A percentile compares a stretch with the other conserved stretches of the same genome.
These are phyloP conservation scores for Solanum ossicruentum DNA, from an alignment of 257 asterid genomes.

Conservation along the genomic window DNA sequence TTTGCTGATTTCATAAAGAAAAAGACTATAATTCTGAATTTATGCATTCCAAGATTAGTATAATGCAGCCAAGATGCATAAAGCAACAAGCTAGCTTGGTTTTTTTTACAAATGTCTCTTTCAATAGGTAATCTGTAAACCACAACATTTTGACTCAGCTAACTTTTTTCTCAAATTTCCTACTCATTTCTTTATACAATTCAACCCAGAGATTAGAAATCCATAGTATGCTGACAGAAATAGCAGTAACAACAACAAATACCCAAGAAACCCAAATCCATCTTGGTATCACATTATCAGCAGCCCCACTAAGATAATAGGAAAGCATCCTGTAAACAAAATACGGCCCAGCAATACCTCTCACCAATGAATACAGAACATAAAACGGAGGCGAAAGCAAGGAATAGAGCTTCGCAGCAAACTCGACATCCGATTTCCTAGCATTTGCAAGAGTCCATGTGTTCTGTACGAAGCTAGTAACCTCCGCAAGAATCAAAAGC, in stretches of 20 bases:
- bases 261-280: constrained; percentile 93
- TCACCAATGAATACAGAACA: constrained; percentile 55
- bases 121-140: background rate
- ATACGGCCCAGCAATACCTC: constrained; percentile 68
- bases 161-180: constrained; percentile 26
- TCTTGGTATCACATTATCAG: constrained; percentile 54
- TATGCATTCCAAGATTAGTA: background rate
- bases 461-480: constrained; percentile 84
- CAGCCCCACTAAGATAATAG: constrained; percentile 53
- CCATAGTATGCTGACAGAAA: constrained; percentile 77
- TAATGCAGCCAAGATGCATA: background rate
- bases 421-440: constrained; percentile 37
- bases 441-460: constrained; percentile 78
- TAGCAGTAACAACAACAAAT: constrained; percentile 46
- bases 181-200: constrained; percentile 38
- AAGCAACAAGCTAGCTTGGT: background rate
- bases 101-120: background rate
- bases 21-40: background rate
- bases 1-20: background rate
- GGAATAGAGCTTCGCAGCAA: constrained; percentile 49
- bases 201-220: constrained; percentile 62
- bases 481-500: constrained; percentile 69
- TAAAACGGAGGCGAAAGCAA: constrained; percentile 78
- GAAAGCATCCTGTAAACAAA: constrained; percentile 56
- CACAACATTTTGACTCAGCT: constrained; percentile 5